A percentile compares a stretch with the other conserved stretches of the same genome.
Evolutionary conservation across 2,329 filamentous ascomycete genomes (phyloP).

Genomic region (Dactylellina cionopaga): DNA sequence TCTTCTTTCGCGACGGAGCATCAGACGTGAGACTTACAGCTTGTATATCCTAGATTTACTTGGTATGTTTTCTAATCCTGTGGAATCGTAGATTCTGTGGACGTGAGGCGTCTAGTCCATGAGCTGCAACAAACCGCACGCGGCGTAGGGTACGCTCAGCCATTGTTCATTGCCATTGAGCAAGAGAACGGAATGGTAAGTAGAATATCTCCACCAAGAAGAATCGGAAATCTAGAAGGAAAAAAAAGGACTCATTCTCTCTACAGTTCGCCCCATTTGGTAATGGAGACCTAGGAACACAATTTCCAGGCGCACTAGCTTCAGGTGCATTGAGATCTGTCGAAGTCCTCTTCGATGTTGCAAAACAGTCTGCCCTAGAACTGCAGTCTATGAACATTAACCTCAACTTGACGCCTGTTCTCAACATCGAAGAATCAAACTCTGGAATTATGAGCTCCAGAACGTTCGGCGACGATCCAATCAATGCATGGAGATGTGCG

Average conservation of each 20-base stretch:
- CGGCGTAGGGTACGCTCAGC: slow-evolving; percentile 87
- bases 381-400: slow-evolving; percentile 94
- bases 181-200: slow-evolving; percentile 82
- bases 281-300: slow-evolving; percentile 61
- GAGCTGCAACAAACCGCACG: slow-evolving; percentile 93
- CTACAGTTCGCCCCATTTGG: slow-evolving; percentile 57
- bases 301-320: slow-evolving; percentile 97
- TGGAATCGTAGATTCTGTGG: slow-evolving; percentile 78
- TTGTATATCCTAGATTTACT: neutral
- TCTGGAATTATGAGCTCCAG: slow-evolving; percentile 91
- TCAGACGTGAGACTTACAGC: slow-evolving; percentile 71
- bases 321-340: slow-evolving; percentile 89
- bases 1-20: slow-evolving; percentile 82
- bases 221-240: neutral
- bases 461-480: slow-evolving; percentile 89
- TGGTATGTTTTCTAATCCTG: neutral
- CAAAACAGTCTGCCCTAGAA: slow-evolving; percentile 91
- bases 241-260: slow-evolving; percentile 34
- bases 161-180: slow-evolving; percentile 88
- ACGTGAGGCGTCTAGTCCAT: slow-evolving; percentile 86
- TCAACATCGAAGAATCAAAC: slow-evolving; percentile 91
- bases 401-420: slow-evolving; percentile 89
- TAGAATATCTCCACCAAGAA: neutral
- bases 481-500: slow-evolving; percentile 92
- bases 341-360: slow-evolving; percentile 86